A percentile compares a stretch with the other conserved stretches of the same genome.
Conservation (phyloP, 176 grass and related monocot species). For the Areca catechu region DNA sequence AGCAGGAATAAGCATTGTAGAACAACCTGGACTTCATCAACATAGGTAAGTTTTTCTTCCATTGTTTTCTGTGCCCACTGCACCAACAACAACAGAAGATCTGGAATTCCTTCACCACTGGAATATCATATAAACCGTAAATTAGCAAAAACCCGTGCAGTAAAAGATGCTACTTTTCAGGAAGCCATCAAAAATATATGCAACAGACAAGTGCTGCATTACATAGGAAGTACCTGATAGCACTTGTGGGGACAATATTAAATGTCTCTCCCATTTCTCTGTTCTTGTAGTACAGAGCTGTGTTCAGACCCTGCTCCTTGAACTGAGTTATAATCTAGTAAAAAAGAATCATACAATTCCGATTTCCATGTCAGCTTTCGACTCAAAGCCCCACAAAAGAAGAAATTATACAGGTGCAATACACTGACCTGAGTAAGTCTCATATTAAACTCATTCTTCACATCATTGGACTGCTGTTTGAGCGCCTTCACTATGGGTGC, state of each 20-base stretch:
- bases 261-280: slow-evolving; percentile 83
- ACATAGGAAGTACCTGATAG: slow-evolving; percentile 45
- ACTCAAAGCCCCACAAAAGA: no score
- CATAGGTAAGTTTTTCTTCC: slow-evolving; percentile 86
- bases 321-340: slow-evolving; percentile 72
- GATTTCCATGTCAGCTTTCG: no score
- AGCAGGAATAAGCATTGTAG: neutral
- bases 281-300: slow-evolving; percentile 91
- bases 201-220: neutral
- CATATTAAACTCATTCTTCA: slow-evolving; percentile 84
- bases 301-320: slow-evolving; percentile 94
- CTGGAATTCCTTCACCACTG: slow-evolving; percentile 93
- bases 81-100: slow-evolving; percentile 81
- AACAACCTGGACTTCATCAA: slow-evolving; percentile 88
- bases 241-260: slow-evolving; percentile 97
- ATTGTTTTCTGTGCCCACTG: slow-evolving; percentile 92
- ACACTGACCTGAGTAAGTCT: slow-evolving; percentile 74
- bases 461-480: slow-evolving; percentile 80
- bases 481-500: slow-evolving; percentile 73
- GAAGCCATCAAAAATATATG: neutral
- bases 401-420: neutral
- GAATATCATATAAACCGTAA: neutral
- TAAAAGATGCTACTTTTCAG: no score
- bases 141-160: no score
- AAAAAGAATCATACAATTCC: no score